Conservation (phyloP, 1,284 basidiomycete species). For the Puccinia triticina region DNA sequence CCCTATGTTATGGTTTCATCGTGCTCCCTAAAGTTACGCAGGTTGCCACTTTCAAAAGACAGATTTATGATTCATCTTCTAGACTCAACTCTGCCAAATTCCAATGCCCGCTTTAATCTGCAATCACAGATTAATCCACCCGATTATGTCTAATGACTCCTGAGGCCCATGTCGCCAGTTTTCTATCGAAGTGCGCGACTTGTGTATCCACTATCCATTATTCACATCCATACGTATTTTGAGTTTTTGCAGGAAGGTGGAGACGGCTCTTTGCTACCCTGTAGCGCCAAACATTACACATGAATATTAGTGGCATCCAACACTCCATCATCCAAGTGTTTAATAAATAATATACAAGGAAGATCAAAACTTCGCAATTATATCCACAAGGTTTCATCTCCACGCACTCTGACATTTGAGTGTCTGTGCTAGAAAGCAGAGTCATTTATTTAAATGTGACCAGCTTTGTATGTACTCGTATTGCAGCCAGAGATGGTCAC, state of each 20-base stretch:
- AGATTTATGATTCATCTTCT: not conserved
- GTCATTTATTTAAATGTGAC: not conserved
- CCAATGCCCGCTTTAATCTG: not conserved
- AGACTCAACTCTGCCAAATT: not conserved
- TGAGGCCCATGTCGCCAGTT: not conserved
- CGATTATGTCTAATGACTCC: not conserved
- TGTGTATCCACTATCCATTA: not conserved
- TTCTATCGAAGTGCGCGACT: not conserved
- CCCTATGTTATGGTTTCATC: not conserved
- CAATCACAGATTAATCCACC: not conserved
- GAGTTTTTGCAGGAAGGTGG: not conserved
- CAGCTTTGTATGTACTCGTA: not conserved
- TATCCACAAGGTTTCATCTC: conserved; percentile 16
- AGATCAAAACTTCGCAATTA: not conserved
- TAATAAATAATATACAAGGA: not conserved
- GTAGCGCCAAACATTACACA: too few species aligned
- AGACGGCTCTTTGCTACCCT: not conserved
- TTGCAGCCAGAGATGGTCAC: not conserved
- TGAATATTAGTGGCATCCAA: too few species aligned
- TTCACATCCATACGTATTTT: not conserved
- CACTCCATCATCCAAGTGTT: too few species aligned
- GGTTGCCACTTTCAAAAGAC: not conserved
- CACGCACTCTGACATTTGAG: conserved; percentile 5
- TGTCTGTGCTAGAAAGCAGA: not conserved
- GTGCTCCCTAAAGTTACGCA: not conserved